A percentile compares a stretch with the other conserved stretches of the same genome.
These are phyloP conservation scores for Phytopythium mirpurense DNA, from an alignment of 352 stramenopile genomes.

Conservation along the genomic window DNA sequence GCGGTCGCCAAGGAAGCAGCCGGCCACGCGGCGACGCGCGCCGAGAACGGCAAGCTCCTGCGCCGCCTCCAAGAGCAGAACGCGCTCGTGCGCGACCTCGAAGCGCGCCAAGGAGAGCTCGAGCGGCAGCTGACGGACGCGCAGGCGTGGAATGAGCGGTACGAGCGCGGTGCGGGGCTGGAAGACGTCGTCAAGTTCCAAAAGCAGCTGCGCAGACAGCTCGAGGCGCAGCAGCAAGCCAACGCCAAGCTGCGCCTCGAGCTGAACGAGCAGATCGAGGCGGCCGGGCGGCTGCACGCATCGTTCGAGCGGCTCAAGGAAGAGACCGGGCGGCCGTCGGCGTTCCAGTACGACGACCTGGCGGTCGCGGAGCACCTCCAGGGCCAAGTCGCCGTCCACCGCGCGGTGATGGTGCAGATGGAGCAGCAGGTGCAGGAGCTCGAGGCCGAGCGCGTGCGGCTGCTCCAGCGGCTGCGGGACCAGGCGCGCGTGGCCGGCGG, in stretches of 20 bases:
- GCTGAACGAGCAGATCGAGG: slow-evolving; percentile 59
- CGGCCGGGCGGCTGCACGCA: slow-evolving; percentile 40
- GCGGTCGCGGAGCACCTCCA: slow-evolving; percentile 44
- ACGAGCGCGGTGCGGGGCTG: slow-evolving; percentile 55
- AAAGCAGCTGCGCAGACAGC: slow-evolving; percentile 61
- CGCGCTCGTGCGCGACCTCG: slow-evolving; percentile 41
- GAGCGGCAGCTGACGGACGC: slow-evolving; percentile 56
- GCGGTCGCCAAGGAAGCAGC: slow-evolving; percentile 23
- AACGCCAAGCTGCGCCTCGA: slow-evolving; percentile 57
- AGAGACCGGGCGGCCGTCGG: slow-evolving; percentile 34
- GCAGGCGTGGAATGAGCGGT: slow-evolving; percentile 60
- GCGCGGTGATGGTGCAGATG: slow-evolving; percentile 50
- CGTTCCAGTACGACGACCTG: slow-evolving; percentile 63
- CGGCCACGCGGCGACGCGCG: slow-evolving; percentile 18
- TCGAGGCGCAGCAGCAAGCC: slow-evolving; percentile 48
- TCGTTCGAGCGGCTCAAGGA: slow-evolving; percentile 58
- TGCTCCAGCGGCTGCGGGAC: slow-evolving; percentile 53
- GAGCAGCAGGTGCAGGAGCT: slow-evolving; percentile 61
- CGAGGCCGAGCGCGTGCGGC: slow-evolving; percentile 48
- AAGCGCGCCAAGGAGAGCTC: slow-evolving; percentile 45
- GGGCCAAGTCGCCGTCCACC: slow-evolving; percentile 48
- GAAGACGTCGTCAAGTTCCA: slow-evolving; percentile 74
- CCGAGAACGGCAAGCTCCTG: slow-evolving; percentile 36
- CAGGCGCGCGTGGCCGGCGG: slow-evolving; percentile 40
- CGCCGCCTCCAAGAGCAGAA: slow-evolving; percentile 46